A percentile compares a stretch with the other conserved stretches of the same genome.
Conservation (phyloP, 305 asterid genomes). For the Nicotiana rustica region DNA sequence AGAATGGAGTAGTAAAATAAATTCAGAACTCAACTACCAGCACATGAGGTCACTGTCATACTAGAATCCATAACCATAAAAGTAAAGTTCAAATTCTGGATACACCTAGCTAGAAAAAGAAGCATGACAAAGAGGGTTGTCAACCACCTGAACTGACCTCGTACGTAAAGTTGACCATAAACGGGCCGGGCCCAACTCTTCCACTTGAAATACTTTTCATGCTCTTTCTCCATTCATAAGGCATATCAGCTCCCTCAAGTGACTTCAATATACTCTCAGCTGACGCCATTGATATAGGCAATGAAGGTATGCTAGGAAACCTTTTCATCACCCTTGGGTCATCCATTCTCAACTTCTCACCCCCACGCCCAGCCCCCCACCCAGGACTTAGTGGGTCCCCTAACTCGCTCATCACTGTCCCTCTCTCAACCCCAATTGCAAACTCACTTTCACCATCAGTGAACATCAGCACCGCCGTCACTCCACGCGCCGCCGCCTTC, state of each 20-base stretch:
- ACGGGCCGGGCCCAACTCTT: constrained; percentile 85
- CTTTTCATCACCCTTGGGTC: constrained; percentile 60
- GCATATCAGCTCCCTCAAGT: constrained; percentile 61
- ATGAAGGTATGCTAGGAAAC: constrained; percentile 77
- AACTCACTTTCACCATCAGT: constrained; percentile 55
- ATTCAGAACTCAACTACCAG: too few relatives aligned
- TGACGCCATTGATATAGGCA: constrained; percentile 77
- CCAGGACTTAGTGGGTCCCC: constrained; percentile 98
- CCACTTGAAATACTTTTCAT: constrained; percentile 41
- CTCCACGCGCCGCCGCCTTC: constrained; percentile 82
- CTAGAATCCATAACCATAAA: too few relatives aligned
- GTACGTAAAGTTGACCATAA: constrained; percentile 74
- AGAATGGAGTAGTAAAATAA: too few relatives aligned
- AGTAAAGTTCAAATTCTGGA: too few relatives aligned
- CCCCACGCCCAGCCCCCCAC: constrained; percentile 81
- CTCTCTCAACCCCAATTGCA: constrained; percentile 72
- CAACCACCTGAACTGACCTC: constrained; percentile 52
- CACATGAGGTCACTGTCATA: too few relatives aligned
- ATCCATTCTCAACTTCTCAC: constrained; percentile 61
- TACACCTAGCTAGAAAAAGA: neutral
- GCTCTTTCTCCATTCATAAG: constrained; percentile 61
- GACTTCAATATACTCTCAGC: constrained; percentile 66
- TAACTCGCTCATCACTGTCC: constrained; percentile 83
- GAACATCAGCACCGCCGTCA: constrained; percentile 86
- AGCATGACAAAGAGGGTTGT: constrained; percentile 3